These are phyloP conservation scores for Cochlearia excelsa DNA, from an alignment of 345 rosid genomes.

Conservation along the genomic window DNA sequence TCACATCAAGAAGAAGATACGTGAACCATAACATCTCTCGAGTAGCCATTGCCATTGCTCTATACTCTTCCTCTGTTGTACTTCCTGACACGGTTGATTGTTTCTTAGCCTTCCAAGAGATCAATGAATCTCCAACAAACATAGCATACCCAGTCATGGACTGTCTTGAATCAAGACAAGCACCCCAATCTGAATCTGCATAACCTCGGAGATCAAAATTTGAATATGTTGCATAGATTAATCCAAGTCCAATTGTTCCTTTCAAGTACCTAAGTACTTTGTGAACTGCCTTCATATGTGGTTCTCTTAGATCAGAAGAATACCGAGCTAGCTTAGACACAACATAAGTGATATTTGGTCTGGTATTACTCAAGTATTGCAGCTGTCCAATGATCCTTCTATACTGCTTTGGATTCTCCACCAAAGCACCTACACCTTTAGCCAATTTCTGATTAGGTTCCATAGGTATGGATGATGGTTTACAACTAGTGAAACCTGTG, in stretches of 20 bases:
- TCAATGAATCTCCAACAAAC: neutral
- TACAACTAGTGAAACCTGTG: neutral
- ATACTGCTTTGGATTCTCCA: neutral
- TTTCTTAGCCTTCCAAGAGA: neutral
- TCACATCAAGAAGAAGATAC: neutral
- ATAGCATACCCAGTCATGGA: neutral
- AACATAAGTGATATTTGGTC: neutral
- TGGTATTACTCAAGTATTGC: no score
- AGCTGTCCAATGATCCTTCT: neutral
- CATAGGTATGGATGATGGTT: neutral
- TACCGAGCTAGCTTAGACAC: neutral
- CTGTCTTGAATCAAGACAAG: neutral
- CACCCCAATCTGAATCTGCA: neutral
- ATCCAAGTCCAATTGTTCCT: neutral
- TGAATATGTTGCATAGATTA: neutral
- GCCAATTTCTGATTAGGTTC: neutral
- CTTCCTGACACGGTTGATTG: neutral
- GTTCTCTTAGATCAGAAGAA: neutral
- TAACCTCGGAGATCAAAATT: neutral
- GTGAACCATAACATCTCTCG: neutral
- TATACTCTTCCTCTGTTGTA: neutral
- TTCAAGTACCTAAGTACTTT: neutral
- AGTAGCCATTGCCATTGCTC: neutral
- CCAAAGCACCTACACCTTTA: neutral
- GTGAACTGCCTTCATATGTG: neutral